Percentiles rank a stretch among this genome's conserved stretches.
These are phyloP conservation scores for Monosporascus sp. DNA, from an alignment of 2,329 filamentous ascomycete genomes.

Conservation along the genomic window DNA sequence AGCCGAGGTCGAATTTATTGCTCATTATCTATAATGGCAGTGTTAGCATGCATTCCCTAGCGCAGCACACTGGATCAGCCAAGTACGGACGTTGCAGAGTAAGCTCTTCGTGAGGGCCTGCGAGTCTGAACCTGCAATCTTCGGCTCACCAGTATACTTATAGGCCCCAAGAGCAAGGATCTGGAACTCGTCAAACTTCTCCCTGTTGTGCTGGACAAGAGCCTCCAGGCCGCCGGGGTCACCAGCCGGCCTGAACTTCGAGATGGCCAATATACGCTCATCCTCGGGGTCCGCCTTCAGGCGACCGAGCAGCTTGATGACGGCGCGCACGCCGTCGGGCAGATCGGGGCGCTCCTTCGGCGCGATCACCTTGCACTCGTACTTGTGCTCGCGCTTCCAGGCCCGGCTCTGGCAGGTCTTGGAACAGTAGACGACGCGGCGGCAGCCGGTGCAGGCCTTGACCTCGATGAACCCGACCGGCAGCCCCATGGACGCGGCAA, in stretches of 20 bases:
- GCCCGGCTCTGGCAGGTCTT: conserved; percentile 22
- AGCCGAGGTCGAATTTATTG: conserved; percentile 13
- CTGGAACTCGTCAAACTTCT: conserved; percentile 15
- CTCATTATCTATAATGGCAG: conserved; percentile 11
- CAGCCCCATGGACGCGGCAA: conserved; percentile 19
- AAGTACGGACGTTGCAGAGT: conserved; percentile 17
- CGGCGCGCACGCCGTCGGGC: conserved; percentile 15
- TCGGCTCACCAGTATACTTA: conserved; percentile 15
- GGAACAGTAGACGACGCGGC: conserved; percentile 21
- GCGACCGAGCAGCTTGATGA: conserved; percentile 21
- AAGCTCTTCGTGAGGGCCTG: conserved; percentile 11
- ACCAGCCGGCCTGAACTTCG: conserved; percentile 14
- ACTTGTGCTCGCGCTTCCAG: conserved; percentile 25
- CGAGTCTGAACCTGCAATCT: conserved; percentile 8
- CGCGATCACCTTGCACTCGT: conserved; percentile 22
- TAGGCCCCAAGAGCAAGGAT: conserved; percentile 17
- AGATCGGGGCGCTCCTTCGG: conserved; percentile 15
- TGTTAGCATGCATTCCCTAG: neutral
- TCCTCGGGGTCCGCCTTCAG: conserved; percentile 14
- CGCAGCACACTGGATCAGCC: neutral
- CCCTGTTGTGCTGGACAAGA: conserved; percentile 11
- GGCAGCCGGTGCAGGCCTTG: conserved; percentile 21
- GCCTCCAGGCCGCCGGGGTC: conserved; percentile 8
- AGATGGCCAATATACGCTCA: conserved; percentile 9
- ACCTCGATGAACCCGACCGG: conserved; percentile 17